Base-by-base conservation (phyloP, 2,329 filamentous ascomycete species). In the Colletotrichum simmondsii region DNA sequence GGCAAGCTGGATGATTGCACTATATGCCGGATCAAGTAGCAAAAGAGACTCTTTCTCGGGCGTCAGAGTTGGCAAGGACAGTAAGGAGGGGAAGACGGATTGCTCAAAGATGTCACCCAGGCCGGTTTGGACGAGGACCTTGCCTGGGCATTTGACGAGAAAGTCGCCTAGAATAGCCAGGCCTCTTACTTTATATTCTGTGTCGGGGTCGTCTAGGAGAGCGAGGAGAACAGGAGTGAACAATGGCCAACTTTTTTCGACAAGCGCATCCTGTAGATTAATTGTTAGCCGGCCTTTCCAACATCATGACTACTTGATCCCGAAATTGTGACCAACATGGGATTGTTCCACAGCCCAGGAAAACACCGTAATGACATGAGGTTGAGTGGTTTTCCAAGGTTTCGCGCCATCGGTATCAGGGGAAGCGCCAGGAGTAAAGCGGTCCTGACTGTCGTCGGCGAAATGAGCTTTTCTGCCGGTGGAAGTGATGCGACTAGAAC, bases 11-110 rank as follows among this genome's bases (percentile, higher is more conserved):
- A 93, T 82, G 3, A 97, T 85, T 2, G 92, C 91, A 8, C 88
- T 85, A 75, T 95, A 97, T 0, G 93, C 91, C 7, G 87, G 85
- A 6, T 81, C 78, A 1, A 98, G 87, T 3, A 98, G 83, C 1
- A 79, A 77, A 2, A 93, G 78, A 4, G 93, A 93, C 68, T 97
- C 93, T 0, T 87, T 79, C 77, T 94, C 92, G 0, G 93, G 91
- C 0, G 94, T 98, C 54, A 97, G 84, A 14, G 88, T 90, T 0
- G 96, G 95, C 6, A 98, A 86, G 77, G 91, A 94, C 8, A 92
- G 87, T n/a, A 98, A 87, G 46, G 92, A 91, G 0, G 94, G 93
- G 75, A 92, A 88, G 2, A 94, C 82, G 3, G 92, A 89, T 24
- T 94, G 89, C 77, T 92, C 88, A 73, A 96, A 92, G 30, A 96